Conservation (phyloP, 768 basidiomycete genomes). For the Leccinum barrowsii region DNA sequence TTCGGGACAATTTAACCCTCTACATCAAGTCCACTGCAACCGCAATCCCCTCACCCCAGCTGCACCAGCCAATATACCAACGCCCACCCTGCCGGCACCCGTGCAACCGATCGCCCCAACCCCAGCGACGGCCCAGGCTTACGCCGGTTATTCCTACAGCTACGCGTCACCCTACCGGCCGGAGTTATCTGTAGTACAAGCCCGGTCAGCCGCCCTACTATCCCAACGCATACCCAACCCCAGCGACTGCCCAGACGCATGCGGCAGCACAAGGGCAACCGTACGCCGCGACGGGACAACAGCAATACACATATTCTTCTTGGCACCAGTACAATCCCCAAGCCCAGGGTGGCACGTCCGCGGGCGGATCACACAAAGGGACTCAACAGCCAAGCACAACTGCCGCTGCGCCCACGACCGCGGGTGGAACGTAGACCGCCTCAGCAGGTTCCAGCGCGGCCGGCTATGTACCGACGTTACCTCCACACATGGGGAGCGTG, state of each 20-base stretch:
- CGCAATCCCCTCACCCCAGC: constrained; percentile 25
- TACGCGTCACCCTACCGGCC: constrained; percentile 35
- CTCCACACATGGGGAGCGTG: too few species aligned
- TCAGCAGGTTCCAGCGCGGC: constrained; percentile 17
- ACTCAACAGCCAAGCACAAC: constrained; percentile 41
- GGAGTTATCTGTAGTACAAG: constrained; percentile 33
- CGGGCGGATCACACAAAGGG: constrained; percentile 35
- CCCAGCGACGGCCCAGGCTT: constrained; percentile 28
- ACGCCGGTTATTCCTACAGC: constrained; percentile 33
- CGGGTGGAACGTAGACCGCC: constrained; percentile 24
- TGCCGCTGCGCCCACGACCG: constrained; percentile 18
- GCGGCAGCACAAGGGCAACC: constrained; percentile 32
- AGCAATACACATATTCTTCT: constrained; percentile 40
- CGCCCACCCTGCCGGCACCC: constrained; percentile 25
- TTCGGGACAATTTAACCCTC: constrained; percentile 73
- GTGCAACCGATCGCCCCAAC: constrained; percentile 22
- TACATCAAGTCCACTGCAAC: constrained; percentile 51
- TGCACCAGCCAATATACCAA: constrained; percentile 32
- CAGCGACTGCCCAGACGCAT: constrained; percentile 25
- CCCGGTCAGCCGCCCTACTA: constrained; percentile 35
- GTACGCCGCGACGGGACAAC: constrained; percentile 34
- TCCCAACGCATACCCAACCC: constrained; percentile 25
- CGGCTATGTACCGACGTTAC: too few species aligned
- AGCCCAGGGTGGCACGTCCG: constrained; percentile 16
- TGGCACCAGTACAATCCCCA: constrained; percentile 44